Evolutionary conservation across 2,329 filamentous ascomycete genomes (phyloP).

Genomic region (Coniochaeta sp.): DNA sequence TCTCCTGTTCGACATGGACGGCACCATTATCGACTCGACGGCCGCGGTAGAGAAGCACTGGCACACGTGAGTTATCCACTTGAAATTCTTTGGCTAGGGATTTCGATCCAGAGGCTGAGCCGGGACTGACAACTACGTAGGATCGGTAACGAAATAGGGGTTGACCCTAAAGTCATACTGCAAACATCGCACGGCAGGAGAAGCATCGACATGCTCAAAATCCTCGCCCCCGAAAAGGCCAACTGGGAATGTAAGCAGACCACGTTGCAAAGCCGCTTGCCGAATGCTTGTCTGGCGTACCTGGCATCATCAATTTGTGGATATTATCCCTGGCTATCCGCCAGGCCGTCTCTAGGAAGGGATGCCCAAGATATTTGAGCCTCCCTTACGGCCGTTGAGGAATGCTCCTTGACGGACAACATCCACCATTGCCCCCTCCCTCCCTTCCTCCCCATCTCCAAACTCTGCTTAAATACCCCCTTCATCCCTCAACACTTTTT

Average conservation of each 20-base stretch:
- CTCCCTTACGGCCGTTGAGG: neutral
- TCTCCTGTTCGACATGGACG: constrained; percentile 70
- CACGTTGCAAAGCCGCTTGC: neutral
- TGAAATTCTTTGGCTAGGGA: too few relatives aligned
- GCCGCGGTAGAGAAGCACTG: constrained; percentile 72
- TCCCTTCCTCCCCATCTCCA: too few relatives aligned
- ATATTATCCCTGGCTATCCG: neutral
- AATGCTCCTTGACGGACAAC: neutral
- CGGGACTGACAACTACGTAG: constrained; percentile 30
- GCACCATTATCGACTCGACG: constrained; percentile 78
- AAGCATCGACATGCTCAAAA: constrained; percentile 76
- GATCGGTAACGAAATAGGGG: constrained; percentile 75
- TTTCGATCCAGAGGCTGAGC: too few relatives aligned
- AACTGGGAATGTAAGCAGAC: constrained; percentile 79
- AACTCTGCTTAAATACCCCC: neutral
- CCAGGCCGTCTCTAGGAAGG: too few relatives aligned
- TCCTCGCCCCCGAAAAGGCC: constrained; percentile 76
- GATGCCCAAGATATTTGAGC: too few relatives aligned
- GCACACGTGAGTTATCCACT: constrained; percentile 55
- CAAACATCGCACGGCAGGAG: constrained; percentile 86
- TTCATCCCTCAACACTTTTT: neutral
- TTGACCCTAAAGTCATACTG: constrained; percentile 78
- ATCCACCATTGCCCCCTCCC: too few relatives aligned
- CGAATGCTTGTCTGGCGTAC: neutral
- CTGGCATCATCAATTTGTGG: neutral